These are phyloP conservation scores for Candida sphagnicola DNA, from an alignment of 805 yeast species.

Conservation along the genomic window DNA sequence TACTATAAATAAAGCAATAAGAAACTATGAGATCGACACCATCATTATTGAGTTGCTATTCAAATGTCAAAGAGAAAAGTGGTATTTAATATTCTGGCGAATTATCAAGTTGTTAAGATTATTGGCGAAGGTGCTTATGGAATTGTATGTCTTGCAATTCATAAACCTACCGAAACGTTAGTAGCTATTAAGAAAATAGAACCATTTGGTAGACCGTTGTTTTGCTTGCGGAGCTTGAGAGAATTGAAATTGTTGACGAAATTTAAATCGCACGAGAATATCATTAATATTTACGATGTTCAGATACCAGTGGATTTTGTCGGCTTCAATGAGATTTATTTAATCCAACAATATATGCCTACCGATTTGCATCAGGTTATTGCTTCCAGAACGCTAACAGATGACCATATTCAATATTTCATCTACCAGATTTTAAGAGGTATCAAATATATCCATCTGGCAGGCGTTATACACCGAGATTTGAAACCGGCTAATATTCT, in stretches of 20 bases:
- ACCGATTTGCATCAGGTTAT: slow-evolving; percentile 67
- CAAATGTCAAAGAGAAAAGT: slow-evolving; percentile 9
- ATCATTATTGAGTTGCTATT: background rate
- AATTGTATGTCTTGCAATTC: slow-evolving; percentile 66
- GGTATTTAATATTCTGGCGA: slow-evolving; percentile 60
- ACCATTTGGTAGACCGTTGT: slow-evolving; percentile 62
- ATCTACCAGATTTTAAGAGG: slow-evolving; percentile 69
- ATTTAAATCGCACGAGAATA: slow-evolving; percentile 66
- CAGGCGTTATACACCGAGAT: slow-evolving; percentile 73
- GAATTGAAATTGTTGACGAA: slow-evolving; percentile 64
- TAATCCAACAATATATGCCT: slow-evolving; percentile 77
- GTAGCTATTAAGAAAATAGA: slow-evolving; percentile 79
- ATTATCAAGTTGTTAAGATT: slow-evolving; percentile 55
- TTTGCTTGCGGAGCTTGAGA: slow-evolving; percentile 66
- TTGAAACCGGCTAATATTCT: slow-evolving; percentile 71
- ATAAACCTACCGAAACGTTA: slow-evolving; percentile 52
- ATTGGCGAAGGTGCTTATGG: slow-evolving; percentile 86
- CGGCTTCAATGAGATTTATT: slow-evolving; percentile 65
- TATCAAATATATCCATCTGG: slow-evolving; percentile 65
- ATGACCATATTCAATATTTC: slow-evolving; percentile 69
- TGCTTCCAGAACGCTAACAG: slow-evolving; percentile 50
- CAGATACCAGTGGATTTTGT: slow-evolving; percentile 59
- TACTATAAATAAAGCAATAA: too few species aligned
- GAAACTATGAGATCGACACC: background rate
- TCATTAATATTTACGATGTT: slow-evolving; percentile 61